Percentiles rank a stretch among this genome's conserved stretches.
These are phyloP conservation scores for Rhazya stricta DNA, from an alignment of 257 asterid genomes.

Conservation along the genomic window DNA sequence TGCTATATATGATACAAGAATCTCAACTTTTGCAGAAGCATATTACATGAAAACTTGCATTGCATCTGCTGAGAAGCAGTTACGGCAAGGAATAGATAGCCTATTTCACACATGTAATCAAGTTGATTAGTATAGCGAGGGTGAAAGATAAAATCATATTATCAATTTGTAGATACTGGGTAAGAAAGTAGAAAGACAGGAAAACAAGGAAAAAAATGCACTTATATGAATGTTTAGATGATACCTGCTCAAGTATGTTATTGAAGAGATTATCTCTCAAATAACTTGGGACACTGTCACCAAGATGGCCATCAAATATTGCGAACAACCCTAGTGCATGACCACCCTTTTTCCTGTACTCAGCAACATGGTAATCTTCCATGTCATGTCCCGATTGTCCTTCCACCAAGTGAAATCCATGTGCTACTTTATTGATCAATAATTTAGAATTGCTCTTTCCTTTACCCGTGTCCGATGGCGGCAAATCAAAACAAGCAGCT, in stretches of 20 bases:
- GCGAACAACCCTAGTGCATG: slow-evolving; percentile 75
- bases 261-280: slow-evolving; percentile 59
- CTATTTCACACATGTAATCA: neutral
- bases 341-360: slow-evolving; percentile 48
- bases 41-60: neutral
- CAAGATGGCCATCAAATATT: slow-evolving; percentile 72
- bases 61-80: neutral
- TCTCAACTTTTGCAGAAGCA: neutral
- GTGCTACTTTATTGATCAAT: slow-evolving; percentile 42
- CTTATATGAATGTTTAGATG: neutral
- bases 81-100: neutral
- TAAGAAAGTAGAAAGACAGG: slow-evolving; percentile 12
- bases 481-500: slow-evolving; percentile 42
- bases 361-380: slow-evolving; percentile 84
- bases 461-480: slow-evolving; percentile 63
- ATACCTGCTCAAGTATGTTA: slow-evolving; percentile 70
- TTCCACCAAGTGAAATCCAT: slow-evolving; percentile 70
- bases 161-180: neutral
- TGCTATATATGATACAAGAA: neutral
- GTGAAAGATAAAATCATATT: neutral
- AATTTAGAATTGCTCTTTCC: slow-evolving; percentile 56
- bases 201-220: neutral
- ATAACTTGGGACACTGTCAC: slow-evolving; percentile 67
- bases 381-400: slow-evolving; percentile 78
- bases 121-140: neutral